phyloP scores from a whole-genome alignment of 179 eudicot species.

The Corrigiola litoralis region DNA sequence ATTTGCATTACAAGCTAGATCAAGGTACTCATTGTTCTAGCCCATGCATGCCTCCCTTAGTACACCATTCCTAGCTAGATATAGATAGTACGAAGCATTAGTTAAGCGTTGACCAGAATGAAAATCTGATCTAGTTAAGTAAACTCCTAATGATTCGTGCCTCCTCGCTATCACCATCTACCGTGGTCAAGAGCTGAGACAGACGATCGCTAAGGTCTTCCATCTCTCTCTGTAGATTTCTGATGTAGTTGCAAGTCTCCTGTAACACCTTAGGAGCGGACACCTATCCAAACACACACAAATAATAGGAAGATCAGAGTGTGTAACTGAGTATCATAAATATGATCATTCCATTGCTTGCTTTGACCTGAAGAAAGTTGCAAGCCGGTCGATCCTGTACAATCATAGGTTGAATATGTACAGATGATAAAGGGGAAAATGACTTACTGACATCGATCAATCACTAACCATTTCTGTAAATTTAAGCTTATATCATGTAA shows the following conservation, averaged over 20 bases:
- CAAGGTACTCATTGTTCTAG: slow-evolving; percentile 3
- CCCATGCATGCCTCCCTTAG: slow-evolving; percentile 2
- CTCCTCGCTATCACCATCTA: slow-evolving; percentile 57
- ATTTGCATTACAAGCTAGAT: slow-evolving; percentile 19
- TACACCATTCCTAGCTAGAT: slow-evolving; percentile 17
- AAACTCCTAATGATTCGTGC: slow-evolving; percentile 63
- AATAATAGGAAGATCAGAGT: background rate
- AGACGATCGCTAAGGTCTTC: slow-evolving; percentile 68
- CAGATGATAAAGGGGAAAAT: too few relatives aligned
- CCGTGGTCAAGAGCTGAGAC: slow-evolving; percentile 51
- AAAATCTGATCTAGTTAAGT: slow-evolving; percentile 34
- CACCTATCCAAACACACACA: slow-evolving; percentile 25
- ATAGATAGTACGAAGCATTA: background rate
- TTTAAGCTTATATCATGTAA: background rate
- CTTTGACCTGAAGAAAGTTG: too few relatives aligned
- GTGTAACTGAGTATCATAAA: too few relatives aligned
- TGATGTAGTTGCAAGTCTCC: slow-evolving; percentile 71
- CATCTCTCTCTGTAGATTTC: slow-evolving; percentile 53
- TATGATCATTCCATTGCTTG: too few relatives aligned
- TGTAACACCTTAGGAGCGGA: slow-evolving; percentile 63
- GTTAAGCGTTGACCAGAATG: background rate
- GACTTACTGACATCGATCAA: too few relatives aligned
- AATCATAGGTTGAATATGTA: too few relatives aligned
- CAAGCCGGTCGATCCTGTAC: too few relatives aligned
- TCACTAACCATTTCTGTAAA: background rate